Evolutionary conservation across 345 rosid genomes (phyloP).

Genomic region (Chamaenerion angustifolium): DNA sequence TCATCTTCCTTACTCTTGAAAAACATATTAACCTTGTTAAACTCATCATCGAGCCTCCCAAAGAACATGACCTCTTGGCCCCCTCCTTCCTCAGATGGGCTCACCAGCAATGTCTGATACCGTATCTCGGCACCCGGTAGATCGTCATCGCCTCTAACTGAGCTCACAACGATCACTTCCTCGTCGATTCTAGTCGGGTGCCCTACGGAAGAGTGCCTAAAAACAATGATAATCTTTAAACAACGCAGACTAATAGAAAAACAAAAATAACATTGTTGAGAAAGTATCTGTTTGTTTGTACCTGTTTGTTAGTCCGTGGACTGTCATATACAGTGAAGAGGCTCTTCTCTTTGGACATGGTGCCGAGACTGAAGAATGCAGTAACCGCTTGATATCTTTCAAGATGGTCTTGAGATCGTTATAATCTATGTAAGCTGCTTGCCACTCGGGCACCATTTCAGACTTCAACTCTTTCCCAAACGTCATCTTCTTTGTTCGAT

Average conservation of each 20-base stretch:
- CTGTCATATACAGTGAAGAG: slow-evolving; percentile 42
- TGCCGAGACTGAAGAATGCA: slow-evolving; percentile 4
- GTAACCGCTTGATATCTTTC: slow-evolving; percentile 27
- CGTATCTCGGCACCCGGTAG: slow-evolving; percentile 1
- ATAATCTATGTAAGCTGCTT: slow-evolving; percentile 74
- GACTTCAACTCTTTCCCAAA: slow-evolving; percentile 33
- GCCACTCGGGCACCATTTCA: slow-evolving; percentile 83
- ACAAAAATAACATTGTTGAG: too few species aligned
- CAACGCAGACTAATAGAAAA: too few species aligned
- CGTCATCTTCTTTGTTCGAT: slow-evolving; percentile 1
- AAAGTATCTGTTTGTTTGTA: neutral
- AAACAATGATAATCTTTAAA: too few species aligned
- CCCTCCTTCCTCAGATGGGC: slow-evolving; percentile 42
- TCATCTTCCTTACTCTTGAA: slow-evolving; percentile 36
- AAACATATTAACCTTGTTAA: slow-evolving; percentile 46
- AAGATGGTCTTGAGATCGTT: slow-evolving; percentile 36
- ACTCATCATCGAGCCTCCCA: slow-evolving; percentile 46
- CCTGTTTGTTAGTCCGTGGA: slow-evolving; percentile 49
- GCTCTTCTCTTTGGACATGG: slow-evolving; percentile 16
- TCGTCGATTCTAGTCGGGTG: slow-evolving; percentile 25
- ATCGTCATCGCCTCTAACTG: slow-evolving; percentile 8
- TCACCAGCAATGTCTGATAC: slow-evolving; percentile 35
- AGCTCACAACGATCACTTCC: slow-evolving; percentile 35
- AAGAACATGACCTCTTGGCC: slow-evolving; percentile 44
- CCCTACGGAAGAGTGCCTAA: too few species aligned